Evolutionary conservation across 139 green algal species (phyloP).

Genomic region (Chlamydomonas sp.): DNA sequence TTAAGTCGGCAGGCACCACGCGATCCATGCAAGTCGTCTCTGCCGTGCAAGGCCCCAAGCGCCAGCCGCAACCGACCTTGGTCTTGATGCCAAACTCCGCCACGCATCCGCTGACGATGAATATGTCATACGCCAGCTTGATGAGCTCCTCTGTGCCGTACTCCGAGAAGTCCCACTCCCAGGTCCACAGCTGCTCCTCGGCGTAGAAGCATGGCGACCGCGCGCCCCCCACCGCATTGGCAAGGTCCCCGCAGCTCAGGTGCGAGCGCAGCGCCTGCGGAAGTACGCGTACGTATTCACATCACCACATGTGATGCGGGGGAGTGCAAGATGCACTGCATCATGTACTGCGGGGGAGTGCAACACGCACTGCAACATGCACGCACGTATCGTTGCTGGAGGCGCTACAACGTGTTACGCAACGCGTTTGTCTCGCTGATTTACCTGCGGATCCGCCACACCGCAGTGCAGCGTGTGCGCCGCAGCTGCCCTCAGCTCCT

Average conservation of each 20-base stretch:
- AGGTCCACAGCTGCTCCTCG: background rate
- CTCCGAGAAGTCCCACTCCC: slow-evolving; percentile 30
- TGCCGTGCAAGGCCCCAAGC: background rate
- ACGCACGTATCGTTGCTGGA: too few relatives aligned
- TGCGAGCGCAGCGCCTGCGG: slow-evolving; percentile 35
- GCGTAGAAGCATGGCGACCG: slow-evolving; percentile 24
- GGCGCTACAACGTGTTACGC: too few relatives aligned
- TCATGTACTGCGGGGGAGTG: too few relatives aligned
- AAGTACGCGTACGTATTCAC: too few relatives aligned
- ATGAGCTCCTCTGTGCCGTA: slow-evolving; percentile 27
- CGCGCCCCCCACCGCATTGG: background rate
- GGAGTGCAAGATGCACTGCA: background rate
- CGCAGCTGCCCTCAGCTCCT: slow-evolving; percentile 5
- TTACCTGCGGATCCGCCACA: slow-evolving; percentile 11
- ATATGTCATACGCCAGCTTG: slow-evolving; percentile 71
- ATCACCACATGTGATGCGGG: background rate
- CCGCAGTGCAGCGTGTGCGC: background rate
- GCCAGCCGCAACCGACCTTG: slow-evolving; percentile 6
- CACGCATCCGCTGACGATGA: slow-evolving; percentile 56
- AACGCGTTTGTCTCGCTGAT: background rate
- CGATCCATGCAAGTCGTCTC: background rate
- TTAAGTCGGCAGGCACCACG: too few relatives aligned
- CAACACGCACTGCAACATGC: too few relatives aligned
- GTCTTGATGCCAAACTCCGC: slow-evolving; percentile 55
- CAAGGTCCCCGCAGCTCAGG: slow-evolving; percentile 23